phyloP scores from a whole-genome alignment of 1,139 yeast genomes.

The Nakaseomyces kungkrabaensis region DNA sequence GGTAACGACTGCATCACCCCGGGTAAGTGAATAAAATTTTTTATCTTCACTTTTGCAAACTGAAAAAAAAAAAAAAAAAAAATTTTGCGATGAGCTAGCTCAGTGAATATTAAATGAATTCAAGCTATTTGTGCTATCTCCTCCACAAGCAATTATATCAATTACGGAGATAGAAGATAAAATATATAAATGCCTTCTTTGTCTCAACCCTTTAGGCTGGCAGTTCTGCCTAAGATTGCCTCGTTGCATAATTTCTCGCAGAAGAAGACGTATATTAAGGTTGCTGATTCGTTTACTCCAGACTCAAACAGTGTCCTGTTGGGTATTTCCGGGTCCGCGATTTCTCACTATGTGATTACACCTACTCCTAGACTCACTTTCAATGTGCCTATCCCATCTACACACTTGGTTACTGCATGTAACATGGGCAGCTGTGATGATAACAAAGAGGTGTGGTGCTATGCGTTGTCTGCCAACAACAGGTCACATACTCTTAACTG shows the following conservation, averaged over 20 bases:
- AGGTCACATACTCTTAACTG: slow-evolving; percentile 4
- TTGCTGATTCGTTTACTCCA: slow-evolving; percentile 21
- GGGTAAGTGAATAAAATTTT: background rate
- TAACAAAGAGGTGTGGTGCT: slow-evolving; percentile 4
- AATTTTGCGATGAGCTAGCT: background rate
- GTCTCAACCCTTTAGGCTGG: slow-evolving; percentile 29
- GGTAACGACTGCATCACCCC: background rate
- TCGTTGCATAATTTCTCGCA: slow-evolving; percentile 21
- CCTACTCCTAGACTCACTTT: slow-evolving; percentile 68
- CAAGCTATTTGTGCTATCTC: too few relatives aligned
- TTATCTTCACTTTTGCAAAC: background rate
- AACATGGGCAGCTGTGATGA: slow-evolving; percentile 12
- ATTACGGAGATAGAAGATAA: background rate
- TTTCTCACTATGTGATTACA: slow-evolving; percentile 59
- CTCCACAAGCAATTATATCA: too few relatives aligned
- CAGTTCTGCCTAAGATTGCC: slow-evolving; percentile 26
- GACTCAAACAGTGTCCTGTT: slow-evolving; percentile 34
- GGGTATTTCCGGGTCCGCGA: slow-evolving; percentile 69
- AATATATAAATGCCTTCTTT: slow-evolving; percentile 23
- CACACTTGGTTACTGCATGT: slow-evolving; percentile 27
- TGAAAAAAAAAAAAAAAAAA: background rate
- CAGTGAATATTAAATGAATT: too few relatives aligned
- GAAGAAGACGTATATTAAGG: slow-evolving; percentile 20
- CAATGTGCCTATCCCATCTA: slow-evolving; percentile 28
- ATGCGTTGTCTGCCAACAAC: slow-evolving; percentile 2